These are phyloP conservation scores for Coemansia sp. DNA, from an alignment of 192 early-diverging fungal genomes.

Conservation along the genomic window DNA sequence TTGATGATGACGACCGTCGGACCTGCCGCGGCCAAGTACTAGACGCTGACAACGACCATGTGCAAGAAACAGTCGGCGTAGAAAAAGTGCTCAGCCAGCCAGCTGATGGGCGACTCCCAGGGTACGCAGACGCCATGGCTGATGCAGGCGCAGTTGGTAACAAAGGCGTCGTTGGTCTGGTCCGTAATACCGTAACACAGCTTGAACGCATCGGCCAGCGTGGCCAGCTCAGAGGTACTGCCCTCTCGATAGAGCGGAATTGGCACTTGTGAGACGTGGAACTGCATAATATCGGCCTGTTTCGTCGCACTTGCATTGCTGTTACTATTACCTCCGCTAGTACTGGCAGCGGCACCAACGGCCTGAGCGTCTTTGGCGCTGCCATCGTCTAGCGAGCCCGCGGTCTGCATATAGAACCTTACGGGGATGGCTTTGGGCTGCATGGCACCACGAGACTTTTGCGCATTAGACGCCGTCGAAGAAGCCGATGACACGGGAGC, in stretches of 20 bases:
- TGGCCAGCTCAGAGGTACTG: slow-evolving; percentile 14
- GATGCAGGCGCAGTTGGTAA: slow-evolving; percentile 57
- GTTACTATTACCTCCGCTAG: background rate
- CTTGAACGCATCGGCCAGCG: slow-evolving; percentile 44
- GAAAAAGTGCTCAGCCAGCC: slow-evolving; percentile 75
- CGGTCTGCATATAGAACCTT: slow-evolving; percentile 42
- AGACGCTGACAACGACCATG: slow-evolving; percentile 60
- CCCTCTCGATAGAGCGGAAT: slow-evolving; percentile 33
- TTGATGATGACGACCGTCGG: background rate
- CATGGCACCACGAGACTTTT: background rate
- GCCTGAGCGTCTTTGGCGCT: slow-evolving; percentile 6
- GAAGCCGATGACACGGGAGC: slow-evolving; percentile 8
- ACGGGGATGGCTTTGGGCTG: slow-evolving; percentile 48
- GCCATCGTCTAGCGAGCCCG: slow-evolving; percentile 14
- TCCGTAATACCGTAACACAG: slow-evolving; percentile 58
- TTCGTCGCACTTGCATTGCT: background rate
- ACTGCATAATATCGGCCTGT: slow-evolving; percentile 33
- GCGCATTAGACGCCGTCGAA: background rate
- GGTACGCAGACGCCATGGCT: slow-evolving; percentile 73
- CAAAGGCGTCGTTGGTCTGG: slow-evolving; percentile 53
- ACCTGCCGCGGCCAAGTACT: background rate
- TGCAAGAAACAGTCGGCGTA: slow-evolving; percentile 88
- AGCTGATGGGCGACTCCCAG: slow-evolving; percentile 73
- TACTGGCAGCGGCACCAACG: background rate
- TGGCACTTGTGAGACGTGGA: slow-evolving; percentile 49